Evolutionary conservation across 805 yeast species (phyloP).

Genomic region (Saturnispora serradocipensis): DNA sequence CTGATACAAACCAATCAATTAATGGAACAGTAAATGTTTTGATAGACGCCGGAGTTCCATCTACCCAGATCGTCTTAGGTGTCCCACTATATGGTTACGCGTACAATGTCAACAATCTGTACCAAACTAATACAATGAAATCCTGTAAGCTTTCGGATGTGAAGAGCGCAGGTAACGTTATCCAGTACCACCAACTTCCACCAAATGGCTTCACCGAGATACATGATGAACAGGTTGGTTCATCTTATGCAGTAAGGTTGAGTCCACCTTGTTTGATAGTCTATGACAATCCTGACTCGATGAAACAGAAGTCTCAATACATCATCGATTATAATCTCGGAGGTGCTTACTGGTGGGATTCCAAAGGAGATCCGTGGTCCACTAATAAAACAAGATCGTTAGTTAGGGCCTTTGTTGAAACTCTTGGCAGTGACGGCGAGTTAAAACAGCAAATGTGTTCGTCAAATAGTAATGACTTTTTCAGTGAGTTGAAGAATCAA

Average conservation of each 20-base stretch:
- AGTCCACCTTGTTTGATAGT: conserved; percentile 35
- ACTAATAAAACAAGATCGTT: conserved; percentile 30
- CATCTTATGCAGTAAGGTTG: conserved; percentile 44
- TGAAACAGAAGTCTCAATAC: conserved; percentile 49
- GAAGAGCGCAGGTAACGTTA: conserved; percentile 15
- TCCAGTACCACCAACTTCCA: conserved; percentile 19
- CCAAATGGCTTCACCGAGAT: conserved; percentile 30
- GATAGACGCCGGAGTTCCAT: not conserved
- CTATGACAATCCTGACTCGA: conserved; percentile 58
- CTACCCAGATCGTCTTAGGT: conserved; percentile 53
- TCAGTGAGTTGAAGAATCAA: not conserved
- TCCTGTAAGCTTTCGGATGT: conserved; percentile 3
- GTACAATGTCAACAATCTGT: conserved; percentile 13
- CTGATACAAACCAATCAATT: conserved; percentile 14
- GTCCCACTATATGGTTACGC: conserved; percentile 77
- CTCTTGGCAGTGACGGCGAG: conserved; percentile 22
- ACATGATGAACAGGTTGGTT: conserved; percentile 43
- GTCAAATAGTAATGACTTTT: not conserved
- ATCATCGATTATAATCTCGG: conserved; percentile 42
- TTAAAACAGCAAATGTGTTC: not conserved
- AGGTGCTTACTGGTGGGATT: conserved; percentile 96
- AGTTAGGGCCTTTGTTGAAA: conserved; percentile 37
- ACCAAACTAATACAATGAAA: not conserved
- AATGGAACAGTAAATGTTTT: conserved; percentile 39
- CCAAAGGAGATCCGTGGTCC: conserved; percentile 55